Evolutionary conservation across 345 rosid genomes (phyloP), one percentile per base, ranked within the genome.

Genomic region (Aethionema arabicum): DNA sequence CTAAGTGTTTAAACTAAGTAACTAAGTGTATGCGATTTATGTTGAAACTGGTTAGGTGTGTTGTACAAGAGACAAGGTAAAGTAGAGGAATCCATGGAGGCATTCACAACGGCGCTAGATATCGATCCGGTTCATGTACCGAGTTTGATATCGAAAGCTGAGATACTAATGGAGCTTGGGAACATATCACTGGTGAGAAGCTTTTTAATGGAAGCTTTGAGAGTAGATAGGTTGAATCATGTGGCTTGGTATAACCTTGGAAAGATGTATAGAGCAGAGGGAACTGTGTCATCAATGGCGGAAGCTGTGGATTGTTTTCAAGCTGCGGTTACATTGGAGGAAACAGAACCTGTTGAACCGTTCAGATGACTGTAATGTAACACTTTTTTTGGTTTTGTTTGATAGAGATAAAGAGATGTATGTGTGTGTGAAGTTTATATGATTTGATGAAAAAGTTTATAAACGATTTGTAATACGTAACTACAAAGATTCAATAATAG

Each of bases 161-260:
- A 66, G 59, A 70, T 84, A 21, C 72, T 86, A 6, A 72, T 70
- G 67, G 78, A 61, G 65, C 68, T 76, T 0, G 83, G 82, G 3
- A 37, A 61, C 43, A 64, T 40, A 52, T 75, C 78, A 3, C 76
- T 76, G 11, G 55, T 72, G 27, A 81, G 87, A 78, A 84, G 87
- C 77, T 77, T 81, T 65, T 62, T 89, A 61, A 83, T 82, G 68
- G 88, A 78, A 30, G 96, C 96, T 52, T 75, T 84, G 9, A 61
- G 73, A 56, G 66, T 79, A 3, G 95, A 89, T 68, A 76, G 80
- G 67, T 66, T 76, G 75, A 89, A 84, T 54, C 72, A 76, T n/a
- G 68, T 69, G 7, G 89, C 95, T 37, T 89, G 96, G 96, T 80
- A 81, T 69, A 81, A 78, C 68, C 87, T 89, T 9, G 96, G 89